phyloP scores from a whole-genome alignment of 768 basidiomycete species.

The Agaricus sinodeliciosus region DNA sequence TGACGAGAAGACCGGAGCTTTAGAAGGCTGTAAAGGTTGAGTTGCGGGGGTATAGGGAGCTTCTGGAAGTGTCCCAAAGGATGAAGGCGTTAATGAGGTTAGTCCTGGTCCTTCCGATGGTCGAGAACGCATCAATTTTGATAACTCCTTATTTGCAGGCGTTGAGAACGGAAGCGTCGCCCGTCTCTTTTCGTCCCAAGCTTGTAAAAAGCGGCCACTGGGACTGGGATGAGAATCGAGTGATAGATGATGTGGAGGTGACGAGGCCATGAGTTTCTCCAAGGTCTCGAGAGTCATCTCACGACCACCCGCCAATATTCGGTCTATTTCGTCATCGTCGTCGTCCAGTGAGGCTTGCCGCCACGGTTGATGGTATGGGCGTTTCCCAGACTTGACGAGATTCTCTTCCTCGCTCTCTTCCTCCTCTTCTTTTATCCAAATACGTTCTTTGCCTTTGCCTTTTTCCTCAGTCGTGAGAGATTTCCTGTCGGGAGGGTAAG shows the following conservation, averaged over 20 bases:
- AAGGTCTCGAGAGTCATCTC: background rate
- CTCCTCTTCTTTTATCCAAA: background rate
- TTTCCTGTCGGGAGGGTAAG: no score
- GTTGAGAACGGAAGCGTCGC: background rate
- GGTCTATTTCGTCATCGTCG: background rate
- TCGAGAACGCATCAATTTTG: background rate
- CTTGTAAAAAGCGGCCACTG: background rate
- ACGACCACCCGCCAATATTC: background rate
- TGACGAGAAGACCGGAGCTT: background rate
- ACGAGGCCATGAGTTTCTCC: background rate
- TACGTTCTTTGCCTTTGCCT: background rate
- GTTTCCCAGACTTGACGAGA: background rate
- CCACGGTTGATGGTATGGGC: background rate
- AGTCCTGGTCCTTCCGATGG: background rate
- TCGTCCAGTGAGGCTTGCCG: background rate
- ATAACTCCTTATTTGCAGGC: background rate
- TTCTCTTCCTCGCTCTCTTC: background rate
- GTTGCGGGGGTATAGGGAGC: background rate
- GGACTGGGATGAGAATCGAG: background rate
- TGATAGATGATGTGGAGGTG: background rate
- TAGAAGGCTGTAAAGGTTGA: background rate
- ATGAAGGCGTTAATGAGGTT: background rate
- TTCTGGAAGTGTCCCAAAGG: background rate
- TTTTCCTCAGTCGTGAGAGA: slow-evolving; percentile 3
- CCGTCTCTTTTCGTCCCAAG: background rate